Evolutionary conservation across 164 flowering plant genomes (phyloP), one percentile per base, ranked within the genome.

Genomic region (Nymphaea colorata): DNA sequence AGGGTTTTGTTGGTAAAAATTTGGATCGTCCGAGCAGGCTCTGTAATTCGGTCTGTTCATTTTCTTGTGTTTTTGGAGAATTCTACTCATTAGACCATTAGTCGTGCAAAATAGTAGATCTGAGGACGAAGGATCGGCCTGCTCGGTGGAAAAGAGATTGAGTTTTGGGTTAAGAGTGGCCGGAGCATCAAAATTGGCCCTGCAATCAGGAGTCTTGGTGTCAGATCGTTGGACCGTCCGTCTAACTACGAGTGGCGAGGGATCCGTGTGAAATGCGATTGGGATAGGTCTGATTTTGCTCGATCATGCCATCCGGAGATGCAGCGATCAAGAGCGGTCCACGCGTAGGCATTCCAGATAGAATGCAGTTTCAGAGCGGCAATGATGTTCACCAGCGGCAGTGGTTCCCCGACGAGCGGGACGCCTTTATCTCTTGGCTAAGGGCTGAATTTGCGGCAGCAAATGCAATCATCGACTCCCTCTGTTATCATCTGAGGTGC

Each of bases 361-460:
- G 86, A 82, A 81, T 80, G 80, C 85, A 79, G 79, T 82, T 76
- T 72, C 80, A 82, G 41, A 76, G 71, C 42, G 74, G 74, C 14
- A 78, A 78, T 11, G 87, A 78, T 76, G 72, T 81, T 76, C 80
- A 70, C 66, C 82, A 69, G 6, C 6, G 44, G 42, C 66, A 64
- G 16, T 86, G 89, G 92, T 76, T 82, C 60, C 78, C 78, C 2
- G 94, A 88, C 57, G 95, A 89, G 85, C 80, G 96, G 11, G 96
- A 91, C 36, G 84, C 89, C 60, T 84, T 86, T 62, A 83, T 91
- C 66, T 72, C 79, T 44, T 91, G 97, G 97, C 70, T 91, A 55
- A 74, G 93, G 4, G 82, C 87, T 4, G 97, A 91, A 72, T 91
- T 89, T 18, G 95, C 97, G 0, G 97, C 97, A 3, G 87, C 97